Evolutionary conservation across 257 asterid genomes (phyloP).

Genomic region (Fraxinus pennsylvanica): DNA sequence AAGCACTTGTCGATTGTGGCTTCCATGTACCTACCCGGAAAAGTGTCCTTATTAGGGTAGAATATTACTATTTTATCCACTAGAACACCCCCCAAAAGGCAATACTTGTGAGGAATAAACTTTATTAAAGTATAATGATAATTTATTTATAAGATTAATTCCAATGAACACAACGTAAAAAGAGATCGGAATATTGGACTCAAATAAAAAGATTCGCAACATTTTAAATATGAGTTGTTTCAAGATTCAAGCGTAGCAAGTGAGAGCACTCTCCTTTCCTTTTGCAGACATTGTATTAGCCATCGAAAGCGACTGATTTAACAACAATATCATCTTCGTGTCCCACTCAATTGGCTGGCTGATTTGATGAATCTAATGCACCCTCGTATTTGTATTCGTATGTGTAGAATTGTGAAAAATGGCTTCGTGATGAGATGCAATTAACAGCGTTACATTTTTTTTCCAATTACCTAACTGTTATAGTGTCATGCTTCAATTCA

Average conservation of each 20-base stretch:
- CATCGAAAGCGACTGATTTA: not conserved
- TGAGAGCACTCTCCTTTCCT: not conserved
- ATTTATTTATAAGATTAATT: too few relatives aligned
- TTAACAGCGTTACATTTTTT: not conserved
- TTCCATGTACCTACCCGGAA: not conserved
- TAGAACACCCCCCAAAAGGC: not conserved
- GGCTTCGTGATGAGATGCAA: not conserved
- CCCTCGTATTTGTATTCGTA: not conserved
- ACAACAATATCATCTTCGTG: not conserved
- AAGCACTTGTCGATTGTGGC: not conserved
- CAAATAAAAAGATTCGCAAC: too few relatives aligned
- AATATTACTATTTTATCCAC: not conserved
- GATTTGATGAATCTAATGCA: not conserved
- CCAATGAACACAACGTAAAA: not conserved
- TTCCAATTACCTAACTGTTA: not conserved
- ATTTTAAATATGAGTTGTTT: not conserved
- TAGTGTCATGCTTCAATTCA: not conserved
- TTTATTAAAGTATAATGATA: too few relatives aligned
- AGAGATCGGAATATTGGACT: not conserved
- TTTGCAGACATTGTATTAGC: not conserved
- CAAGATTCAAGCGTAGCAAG: not conserved
- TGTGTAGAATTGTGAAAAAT: not conserved
- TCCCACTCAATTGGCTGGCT: not conserved
- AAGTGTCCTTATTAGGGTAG: not conserved
- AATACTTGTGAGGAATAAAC: too few relatives aligned